Percentiles rank a stretch among this genome's conserved stretches.
These are phyloP conservation scores for Xylaria digitata DNA, from an alignment of 2,329 filamentous ascomycete species.

Conservation along the genomic window DNA sequence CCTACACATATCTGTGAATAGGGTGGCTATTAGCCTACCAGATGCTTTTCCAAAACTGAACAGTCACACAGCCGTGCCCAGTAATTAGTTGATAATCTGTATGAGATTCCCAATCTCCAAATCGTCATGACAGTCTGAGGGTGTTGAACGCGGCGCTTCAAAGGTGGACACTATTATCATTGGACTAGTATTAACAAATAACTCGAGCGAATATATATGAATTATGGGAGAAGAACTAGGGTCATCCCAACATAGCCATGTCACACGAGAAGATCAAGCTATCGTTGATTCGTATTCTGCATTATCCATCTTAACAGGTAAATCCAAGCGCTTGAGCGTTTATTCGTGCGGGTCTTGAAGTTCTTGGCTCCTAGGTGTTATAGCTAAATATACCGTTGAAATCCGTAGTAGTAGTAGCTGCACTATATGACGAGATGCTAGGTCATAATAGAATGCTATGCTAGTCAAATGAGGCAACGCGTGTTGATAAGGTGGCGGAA, in stretches of 20 bases:
- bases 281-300: constrained; percentile 3
- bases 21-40: background rate
- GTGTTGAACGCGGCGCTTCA: background rate
- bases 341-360: constrained; percentile 12
- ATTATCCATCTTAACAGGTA: constrained; percentile 13
- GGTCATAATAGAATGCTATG: constrained; percentile 13
- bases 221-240: background rate
- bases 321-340: constrained; percentile 13
- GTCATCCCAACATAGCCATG: background rate
- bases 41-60: background rate
- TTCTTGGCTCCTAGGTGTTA: constrained; percentile 5
- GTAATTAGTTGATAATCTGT: constrained; percentile 1
- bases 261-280: constrained; percentile 14
- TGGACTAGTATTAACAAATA: background rate
- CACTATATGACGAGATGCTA: constrained; percentile 14
- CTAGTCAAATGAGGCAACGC: constrained; percentile 21
- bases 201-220: constrained; percentile 4
- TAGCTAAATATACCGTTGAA: constrained; percentile 10
- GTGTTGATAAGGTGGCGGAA: constrained; percentile 11
- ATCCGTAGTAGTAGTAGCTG: constrained; percentile 1
- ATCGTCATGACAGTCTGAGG: background rate
- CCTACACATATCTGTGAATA: constrained; percentile 1
- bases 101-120: background rate
- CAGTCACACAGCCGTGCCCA: constrained; percentile 1
- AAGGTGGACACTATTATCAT: background rate